Conservation (phyloP, 495 filamentous ascomycete genomes). For the Daldinia bambusicola region DNA sequence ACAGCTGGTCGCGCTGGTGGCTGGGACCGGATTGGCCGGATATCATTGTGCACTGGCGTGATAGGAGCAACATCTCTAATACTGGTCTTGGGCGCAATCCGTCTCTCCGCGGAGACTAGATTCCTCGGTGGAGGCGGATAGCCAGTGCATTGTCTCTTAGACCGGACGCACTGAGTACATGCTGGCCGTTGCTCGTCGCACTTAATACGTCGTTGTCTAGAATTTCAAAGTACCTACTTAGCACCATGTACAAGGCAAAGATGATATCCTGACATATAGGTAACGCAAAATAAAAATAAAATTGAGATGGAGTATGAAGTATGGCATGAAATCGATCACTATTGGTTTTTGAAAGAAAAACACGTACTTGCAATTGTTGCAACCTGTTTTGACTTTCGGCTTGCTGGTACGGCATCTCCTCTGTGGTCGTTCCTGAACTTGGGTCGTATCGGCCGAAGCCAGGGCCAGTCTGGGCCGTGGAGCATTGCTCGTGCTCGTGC, state of each 20-base stretch:
- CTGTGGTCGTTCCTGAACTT: constrained; percentile 38
- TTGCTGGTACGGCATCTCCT: constrained; percentile 57
- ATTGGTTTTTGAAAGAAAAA: constrained; percentile 13
- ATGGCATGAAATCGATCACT: constrained; percentile 2
- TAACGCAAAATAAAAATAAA: not conserved
- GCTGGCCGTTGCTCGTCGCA: constrained; percentile 71
- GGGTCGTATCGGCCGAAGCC: constrained; percentile 19
- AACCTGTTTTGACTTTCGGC: constrained; percentile 65
- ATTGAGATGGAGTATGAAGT: constrained; percentile 2
- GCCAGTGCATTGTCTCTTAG: constrained; percentile 60
- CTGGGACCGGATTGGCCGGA: constrained; percentile 15
- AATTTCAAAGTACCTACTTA: constrained; percentile 32
- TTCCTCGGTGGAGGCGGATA: constrained; percentile 61
- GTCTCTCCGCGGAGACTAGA: constrained; percentile 52
- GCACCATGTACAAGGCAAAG: constrained; percentile 22
- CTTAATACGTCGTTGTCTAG: constrained; percentile 70
- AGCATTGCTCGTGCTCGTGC: not conserved
- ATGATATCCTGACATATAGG: constrained; percentile 1
- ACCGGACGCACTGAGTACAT: constrained; percentile 66
- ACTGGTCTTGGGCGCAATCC: constrained; percentile 58
- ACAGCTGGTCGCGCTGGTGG: constrained; percentile 9
- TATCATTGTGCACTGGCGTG: constrained; percentile 8
- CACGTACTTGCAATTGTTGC: constrained; percentile 67
- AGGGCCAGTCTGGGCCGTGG: constrained; percentile 17
- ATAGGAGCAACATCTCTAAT: constrained; percentile 31